Percentiles rank a stretch among this genome's conserved stretches.
Evolutionary conservation across 352 stramenopile genomes (phyloP).

Genomic region (Phytopythium oedochilum): DNA sequence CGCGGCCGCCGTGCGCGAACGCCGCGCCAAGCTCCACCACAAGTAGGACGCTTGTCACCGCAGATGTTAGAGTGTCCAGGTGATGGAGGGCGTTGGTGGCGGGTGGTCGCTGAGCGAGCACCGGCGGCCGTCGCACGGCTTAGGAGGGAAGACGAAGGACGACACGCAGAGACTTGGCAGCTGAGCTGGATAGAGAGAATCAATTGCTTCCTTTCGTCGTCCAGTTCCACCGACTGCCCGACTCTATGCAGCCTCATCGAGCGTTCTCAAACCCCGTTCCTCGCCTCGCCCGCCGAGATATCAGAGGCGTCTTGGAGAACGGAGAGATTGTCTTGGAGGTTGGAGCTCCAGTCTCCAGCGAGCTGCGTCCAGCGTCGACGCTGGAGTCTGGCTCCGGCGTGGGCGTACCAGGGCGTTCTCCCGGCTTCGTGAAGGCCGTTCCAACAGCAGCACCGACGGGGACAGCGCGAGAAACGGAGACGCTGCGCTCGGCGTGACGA

Average conservation of each 20-base stretch:
- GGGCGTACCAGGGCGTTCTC: background rate
- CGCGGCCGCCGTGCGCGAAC: slow-evolving; percentile 70
- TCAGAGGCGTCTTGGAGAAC: slow-evolving; percentile 60
- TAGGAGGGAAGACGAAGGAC: background rate
- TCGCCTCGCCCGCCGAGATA: slow-evolving; percentile 41
- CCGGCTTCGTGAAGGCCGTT: background rate
- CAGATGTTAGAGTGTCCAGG: background rate
- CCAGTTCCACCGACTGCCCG: no score
- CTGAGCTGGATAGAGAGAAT: background rate
- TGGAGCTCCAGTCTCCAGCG: background rate
- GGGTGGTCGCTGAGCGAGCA: no score
- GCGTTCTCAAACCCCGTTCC: slow-evolving; percentile 59
- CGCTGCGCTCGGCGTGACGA: background rate
- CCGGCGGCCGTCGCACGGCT: background rate
- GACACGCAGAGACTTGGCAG: background rate
- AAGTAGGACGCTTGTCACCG: slow-evolving; percentile 11
- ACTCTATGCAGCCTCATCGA: background rate
- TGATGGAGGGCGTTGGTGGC: background rate
- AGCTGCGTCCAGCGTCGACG: background rate
- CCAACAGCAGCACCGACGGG: background rate
- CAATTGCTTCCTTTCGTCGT: background rate
- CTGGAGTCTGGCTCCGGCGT: background rate
- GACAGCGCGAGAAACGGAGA: background rate
- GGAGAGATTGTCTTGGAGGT: slow-evolving; percentile 41
- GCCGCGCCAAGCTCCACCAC: slow-evolving; percentile 47